phyloP scores from a whole-genome alignment of 78 protist species.

The Speleostelium caveatum region DNA sequence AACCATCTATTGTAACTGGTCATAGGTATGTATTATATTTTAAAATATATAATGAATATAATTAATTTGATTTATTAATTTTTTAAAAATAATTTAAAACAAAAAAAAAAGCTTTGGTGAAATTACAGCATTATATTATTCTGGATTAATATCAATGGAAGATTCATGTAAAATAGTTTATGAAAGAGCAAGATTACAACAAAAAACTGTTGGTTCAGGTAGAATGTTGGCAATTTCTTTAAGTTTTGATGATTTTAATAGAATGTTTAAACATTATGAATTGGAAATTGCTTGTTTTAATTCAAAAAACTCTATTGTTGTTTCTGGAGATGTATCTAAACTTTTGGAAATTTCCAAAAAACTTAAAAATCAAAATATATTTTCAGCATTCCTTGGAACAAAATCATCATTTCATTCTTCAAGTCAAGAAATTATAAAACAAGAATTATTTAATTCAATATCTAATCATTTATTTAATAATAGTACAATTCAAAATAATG shows the following conservation, averaged over 20 bases:
- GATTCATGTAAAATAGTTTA: not conserved
- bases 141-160: conserved; percentile 21
- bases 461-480: too few relatives aligned
- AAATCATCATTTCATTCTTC: conserved; percentile 29
- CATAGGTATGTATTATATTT: conserved; percentile 12
- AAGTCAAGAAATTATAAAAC: not conserved
- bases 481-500: too few relatives aligned
- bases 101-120: conserved; percentile 49
- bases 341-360: not conserved
- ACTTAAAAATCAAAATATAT: not conserved
- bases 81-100: not conserved
- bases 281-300: conserved; percentile 9
- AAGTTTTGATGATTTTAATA: not conserved
- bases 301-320: not conserved
- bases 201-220: conserved; percentile 26
- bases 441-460: too few relatives aligned
- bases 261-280: not conserved
- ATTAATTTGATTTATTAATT: not conserved
- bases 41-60: not conserved
- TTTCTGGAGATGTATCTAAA: not conserved
- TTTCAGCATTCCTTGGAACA: conserved; percentile 10
- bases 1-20: conserved; percentile 49
- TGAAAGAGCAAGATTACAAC: conserved; percentile 1
- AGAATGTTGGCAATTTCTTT: conserved; percentile 32
- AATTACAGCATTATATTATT: conserved; percentile 13